These are phyloP conservation scores for Aspergillus kassunensis DNA, from an alignment of 495 filamentous ascomycete genomes.

Conservation along the genomic window DNA sequence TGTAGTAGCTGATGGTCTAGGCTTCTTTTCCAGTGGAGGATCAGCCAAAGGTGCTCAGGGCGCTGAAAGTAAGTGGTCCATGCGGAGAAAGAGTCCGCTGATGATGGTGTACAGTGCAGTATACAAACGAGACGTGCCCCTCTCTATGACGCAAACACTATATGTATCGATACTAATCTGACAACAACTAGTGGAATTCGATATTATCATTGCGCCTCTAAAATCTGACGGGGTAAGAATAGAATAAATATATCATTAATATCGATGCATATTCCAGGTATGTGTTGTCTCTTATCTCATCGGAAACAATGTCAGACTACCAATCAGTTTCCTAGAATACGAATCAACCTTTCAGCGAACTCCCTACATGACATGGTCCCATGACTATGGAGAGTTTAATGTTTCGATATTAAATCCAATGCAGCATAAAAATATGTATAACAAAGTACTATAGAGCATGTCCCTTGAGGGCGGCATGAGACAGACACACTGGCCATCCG, in stretches of 20 bases:
- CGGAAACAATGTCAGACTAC: no score
- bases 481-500: conserved; percentile 7
- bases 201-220: background rate
- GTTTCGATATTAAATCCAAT: no score
- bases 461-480: background rate
- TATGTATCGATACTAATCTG: conserved; percentile 2
- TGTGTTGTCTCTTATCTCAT: no score
- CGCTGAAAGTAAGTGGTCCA: background rate
- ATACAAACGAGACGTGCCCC: background rate
- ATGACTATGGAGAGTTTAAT: no score
- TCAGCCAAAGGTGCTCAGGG: background rate
- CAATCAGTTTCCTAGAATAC: no score
- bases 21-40: conserved; percentile 3
- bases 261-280: no score
- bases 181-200: background rate
- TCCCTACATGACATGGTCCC: no score
- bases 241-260: no score
- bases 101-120: background rate
- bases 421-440: conserved; percentile 9
- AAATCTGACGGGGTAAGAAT: background rate
- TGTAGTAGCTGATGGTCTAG: background rate
- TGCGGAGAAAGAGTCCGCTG: background rate
- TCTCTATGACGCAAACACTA: conserved; percentile 12
- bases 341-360: no score
- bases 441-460: conserved; percentile 1